Evolutionary conservation across 768 basidiomycete species (phyloP).

Genomic region (Leccinum pellstonianum): DNA sequence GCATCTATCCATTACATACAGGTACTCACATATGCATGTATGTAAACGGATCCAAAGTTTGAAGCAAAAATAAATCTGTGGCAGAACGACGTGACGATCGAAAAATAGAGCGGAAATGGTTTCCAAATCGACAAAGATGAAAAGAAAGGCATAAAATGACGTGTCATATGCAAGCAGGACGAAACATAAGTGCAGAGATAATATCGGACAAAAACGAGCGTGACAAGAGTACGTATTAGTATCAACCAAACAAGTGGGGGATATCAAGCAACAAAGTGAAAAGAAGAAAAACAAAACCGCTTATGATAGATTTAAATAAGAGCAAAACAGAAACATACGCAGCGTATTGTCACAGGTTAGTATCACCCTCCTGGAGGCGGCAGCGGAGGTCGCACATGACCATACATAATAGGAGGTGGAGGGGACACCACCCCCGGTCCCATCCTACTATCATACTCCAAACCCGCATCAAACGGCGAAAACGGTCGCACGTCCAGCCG

Average conservation of each 20-base stretch:
- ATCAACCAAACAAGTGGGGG: background rate
- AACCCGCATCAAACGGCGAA: constrained; percentile 44
- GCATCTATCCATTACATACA: background rate
- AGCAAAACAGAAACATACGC: background rate
- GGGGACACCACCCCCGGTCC: constrained; percentile 8
- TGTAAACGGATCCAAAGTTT: background rate
- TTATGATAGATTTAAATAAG: background rate
- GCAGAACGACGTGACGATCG: background rate
- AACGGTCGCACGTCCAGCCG: constrained; percentile 44
- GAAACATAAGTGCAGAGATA: background rate
- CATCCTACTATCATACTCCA: constrained; percentile 13
- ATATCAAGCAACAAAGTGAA: background rate
- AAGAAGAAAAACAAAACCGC: background rate
- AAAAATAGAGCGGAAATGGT: background rate
- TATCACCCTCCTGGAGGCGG: constrained; percentile 17
- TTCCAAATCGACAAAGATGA: background rate
- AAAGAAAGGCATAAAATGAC: background rate
- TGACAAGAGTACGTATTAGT: background rate
- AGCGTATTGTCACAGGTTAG: background rate
- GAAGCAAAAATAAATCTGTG: background rate
- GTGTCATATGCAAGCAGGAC: background rate
- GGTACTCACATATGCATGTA: background rate
- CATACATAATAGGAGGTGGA: background rate
- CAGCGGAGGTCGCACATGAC: constrained; percentile 2
- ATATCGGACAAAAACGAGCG: background rate